Percentiles rank a stretch among this genome's conserved stretches.
Evolutionary conservation across 2,329 filamentous ascomycete genomes (phyloP).

Genomic region (Aureobasidium pullulans): DNA sequence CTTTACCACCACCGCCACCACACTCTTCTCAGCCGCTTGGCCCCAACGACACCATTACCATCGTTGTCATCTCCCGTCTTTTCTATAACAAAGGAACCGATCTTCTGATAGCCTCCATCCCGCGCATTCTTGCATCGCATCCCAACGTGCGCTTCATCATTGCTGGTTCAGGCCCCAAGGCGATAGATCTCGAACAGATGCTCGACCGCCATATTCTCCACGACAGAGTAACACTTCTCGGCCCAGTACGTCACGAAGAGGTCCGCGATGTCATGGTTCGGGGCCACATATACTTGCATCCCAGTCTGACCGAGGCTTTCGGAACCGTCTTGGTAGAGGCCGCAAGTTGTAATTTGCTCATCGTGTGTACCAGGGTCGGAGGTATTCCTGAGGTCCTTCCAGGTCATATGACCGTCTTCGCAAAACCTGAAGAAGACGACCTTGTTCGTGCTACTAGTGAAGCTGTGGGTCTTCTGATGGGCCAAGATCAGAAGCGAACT

Average conservation of each 20-base stretch:
- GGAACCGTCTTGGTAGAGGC: conserved; percentile 97
- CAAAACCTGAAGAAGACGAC: conserved; percentile 93
- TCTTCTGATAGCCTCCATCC: conserved; percentile 90
- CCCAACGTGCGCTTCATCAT: conserved; percentile 96
- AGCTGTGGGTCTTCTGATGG: conserved; percentile 69
- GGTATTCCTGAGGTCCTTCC: conserved; percentile 95
- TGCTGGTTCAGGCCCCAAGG: conserved; percentile 89
- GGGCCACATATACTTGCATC: conserved; percentile 93
- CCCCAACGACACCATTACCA: conserved; percentile 82
- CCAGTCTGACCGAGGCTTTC: conserved; percentile 91
- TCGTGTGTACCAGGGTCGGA: conserved; percentile 92
- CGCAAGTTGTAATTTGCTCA: conserved; percentile 88
- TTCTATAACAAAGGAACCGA: conserved; percentile 99
- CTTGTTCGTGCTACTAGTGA: conserved; percentile 81
- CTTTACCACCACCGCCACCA: conserved; percentile 37
- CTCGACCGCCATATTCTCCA: conserved; percentile 68
- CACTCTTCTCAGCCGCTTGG: conserved; percentile 62
- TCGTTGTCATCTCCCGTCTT: conserved; percentile 91
- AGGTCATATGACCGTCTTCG: conserved; percentile 94
- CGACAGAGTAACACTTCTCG: conserved; percentile 86
- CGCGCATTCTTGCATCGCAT: conserved; percentile 79
- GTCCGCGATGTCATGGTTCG: conserved; percentile 96
- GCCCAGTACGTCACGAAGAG: conserved; percentile 88
- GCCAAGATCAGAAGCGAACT: conserved; percentile 14
- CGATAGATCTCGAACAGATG: conserved; percentile 97